Conservation (phyloP, 306 rosid species). For the Coriaria nepalensis region DNA sequence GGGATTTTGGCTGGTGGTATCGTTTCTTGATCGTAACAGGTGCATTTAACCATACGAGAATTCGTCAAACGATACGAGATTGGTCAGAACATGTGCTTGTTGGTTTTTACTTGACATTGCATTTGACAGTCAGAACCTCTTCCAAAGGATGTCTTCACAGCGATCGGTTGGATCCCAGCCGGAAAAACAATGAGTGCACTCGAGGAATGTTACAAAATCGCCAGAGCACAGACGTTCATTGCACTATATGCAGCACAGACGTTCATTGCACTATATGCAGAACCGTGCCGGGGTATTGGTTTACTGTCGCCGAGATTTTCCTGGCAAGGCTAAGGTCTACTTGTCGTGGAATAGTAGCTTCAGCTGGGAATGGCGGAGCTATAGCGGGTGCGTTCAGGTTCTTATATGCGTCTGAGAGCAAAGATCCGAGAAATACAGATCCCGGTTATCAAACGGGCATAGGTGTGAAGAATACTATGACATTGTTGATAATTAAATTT, state of each 20-base stretch:
- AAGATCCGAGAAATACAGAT: not conserved
- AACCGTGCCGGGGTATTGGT: conserved; percentile 14
- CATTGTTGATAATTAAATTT: too few relatives aligned
- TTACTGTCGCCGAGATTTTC: conserved; percentile 15
- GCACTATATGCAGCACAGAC: too few relatives aligned
- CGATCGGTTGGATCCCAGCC: conserved; percentile 8
- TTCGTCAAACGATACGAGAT: conserved; percentile 8
- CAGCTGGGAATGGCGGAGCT: conserved; percentile 13
- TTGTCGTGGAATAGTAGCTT: conserved; percentile 17
- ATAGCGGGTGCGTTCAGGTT: conserved; percentile 14
- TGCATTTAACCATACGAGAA: conserved; percentile 5
- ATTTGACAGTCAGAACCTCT: conserved; percentile 9
- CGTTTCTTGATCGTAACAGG: conserved; percentile 1
- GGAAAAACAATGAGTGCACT: conserved; percentile 3
- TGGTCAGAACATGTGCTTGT: conserved; percentile 4
- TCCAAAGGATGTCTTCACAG: conserved; percentile 8
- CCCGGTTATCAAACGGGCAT: conserved; percentile 13
- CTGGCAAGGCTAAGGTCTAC: conserved; percentile 15
- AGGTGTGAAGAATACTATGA: conserved; percentile 11
- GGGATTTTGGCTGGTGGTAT: conserved; percentile 7
- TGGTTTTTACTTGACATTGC: conserved; percentile 14
- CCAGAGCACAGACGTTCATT: conserved; percentile 9
- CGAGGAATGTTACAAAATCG: conserved; percentile 14
- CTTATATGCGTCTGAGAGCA: conserved; percentile 8
- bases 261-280: too few relatives aligned